phyloP scores from a whole-genome alignment of 768 basidiomycete genomes.

The Kwoniella europaea region DNA sequence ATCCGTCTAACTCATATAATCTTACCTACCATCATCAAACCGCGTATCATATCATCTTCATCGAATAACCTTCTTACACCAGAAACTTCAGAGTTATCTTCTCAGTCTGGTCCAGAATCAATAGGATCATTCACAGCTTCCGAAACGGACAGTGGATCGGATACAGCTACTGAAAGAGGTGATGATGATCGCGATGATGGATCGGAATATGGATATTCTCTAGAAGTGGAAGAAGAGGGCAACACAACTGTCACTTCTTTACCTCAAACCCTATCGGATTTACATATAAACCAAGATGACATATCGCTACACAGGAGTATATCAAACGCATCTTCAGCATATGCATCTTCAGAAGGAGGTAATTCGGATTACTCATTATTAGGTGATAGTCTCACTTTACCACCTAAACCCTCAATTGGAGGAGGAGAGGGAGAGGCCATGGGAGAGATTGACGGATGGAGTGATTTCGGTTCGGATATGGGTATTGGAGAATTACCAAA shows the following conservation, averaged over 20 bases:
- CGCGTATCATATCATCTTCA: conserved; percentile 1
- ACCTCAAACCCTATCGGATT: neutral
- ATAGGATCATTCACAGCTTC: conserved; percentile 7
- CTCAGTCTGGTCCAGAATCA: conserved; percentile 27
- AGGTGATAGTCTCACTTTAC: conserved; percentile 41
- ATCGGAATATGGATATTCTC: conserved; percentile 12
- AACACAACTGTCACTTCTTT: conserved; percentile 11
- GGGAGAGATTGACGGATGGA: conserved; percentile 11
- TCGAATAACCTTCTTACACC: conserved; percentile 41
- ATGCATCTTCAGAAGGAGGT: conserved; percentile 40
- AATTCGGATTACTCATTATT: conserved; percentile 33
- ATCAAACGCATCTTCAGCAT: conserved; percentile 42
- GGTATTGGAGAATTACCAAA: conserved; percentile 18
- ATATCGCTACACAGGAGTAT: conserved; percentile 14
- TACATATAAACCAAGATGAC: neutral
- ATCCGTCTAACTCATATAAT: conserved; percentile 55
- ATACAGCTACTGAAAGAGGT: conserved; percentile 20
- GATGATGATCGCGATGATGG: conserved; percentile 5
- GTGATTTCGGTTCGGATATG: conserved; percentile 20
- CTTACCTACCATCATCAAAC: conserved; percentile 40
- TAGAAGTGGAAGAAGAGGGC: conserved; percentile 11
- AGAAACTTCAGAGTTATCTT: conserved; percentile 46
- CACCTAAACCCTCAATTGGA: neutral
- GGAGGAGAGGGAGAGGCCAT: too few relatives aligned
- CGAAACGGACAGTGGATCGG: conserved; percentile 2